Evolutionary conservation across 2,329 filamentous ascomycete species (phyloP), one percentile per base, ranked within the genome.

Genomic region (Trichoderma sp.): DNA sequence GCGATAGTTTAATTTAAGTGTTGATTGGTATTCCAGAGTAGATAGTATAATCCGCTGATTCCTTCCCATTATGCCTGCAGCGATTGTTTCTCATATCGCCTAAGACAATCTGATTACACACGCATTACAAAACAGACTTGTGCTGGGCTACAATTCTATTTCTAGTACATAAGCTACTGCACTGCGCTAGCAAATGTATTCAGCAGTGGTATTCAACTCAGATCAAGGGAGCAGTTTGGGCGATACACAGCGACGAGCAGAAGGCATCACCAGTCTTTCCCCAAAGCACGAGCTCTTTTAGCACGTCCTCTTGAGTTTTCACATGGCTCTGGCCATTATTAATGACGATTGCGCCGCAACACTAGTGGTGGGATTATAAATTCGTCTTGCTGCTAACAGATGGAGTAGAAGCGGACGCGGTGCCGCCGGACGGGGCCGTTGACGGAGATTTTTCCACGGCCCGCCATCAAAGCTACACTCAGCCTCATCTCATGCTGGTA

Each of bases 401-500:
- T 28, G 43, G 59, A 61, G 14, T 7, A 60, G 46, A 18, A 18
- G 11, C 21, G 59, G 46, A 43, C 6, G 14, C n/a, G 32, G 32
- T 5, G 21, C 16, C 3, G 39, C 21, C 8, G 18, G 14, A 26
- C 21, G 61, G 51, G 26, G 55, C 21, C 54, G 55, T 18, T 14
- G 4, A 26, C 51, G 46, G 63, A 8, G 46, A 52, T 66, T 54
- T 66, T 58, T 26, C 63, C 63, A 43, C 59, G 10, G 16, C 43
- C 14, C 21, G 28, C 7, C n/a, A 26, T n/a, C 13, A 3, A 28
- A 54, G 24, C 24, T 16, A 18, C 51, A 8, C 51, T 26, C 14
- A 26, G 14, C 51, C 1, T 16, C 14, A 14, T 13, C 16, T 28
- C 28, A 28, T 14, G 16, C 11, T 16, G 51, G 14, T 2, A 54